Percentiles rank a stretch among this genome's conserved stretches.
phyloP scores from a whole-genome alignment of 768 basidiomycete genomes.

The Boletus pseudopeckii region DNA sequence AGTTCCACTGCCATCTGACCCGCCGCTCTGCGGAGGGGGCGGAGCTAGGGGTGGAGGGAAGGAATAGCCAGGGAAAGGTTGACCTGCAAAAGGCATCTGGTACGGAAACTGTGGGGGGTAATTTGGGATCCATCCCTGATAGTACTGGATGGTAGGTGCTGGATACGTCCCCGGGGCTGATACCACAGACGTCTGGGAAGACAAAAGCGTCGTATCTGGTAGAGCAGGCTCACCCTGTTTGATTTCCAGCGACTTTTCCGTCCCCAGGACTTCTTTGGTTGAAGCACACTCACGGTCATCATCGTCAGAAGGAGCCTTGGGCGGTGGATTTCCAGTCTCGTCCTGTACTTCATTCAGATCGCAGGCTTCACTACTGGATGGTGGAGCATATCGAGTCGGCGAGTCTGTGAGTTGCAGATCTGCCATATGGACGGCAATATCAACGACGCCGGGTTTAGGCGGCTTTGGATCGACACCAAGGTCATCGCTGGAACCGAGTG shows the following conservation, averaged over 20 bases:
- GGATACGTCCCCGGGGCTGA: constrained; percentile 32
- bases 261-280: constrained; percentile 1
- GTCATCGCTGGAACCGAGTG: constrained; percentile 7
- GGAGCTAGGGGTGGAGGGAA: constrained; percentile 25
- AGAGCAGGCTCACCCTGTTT: constrained; percentile 23
- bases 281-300: constrained; percentile 2
- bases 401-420: constrained; percentile 9
- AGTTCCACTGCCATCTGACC: constrained; percentile 38
- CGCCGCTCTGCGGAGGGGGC: constrained; percentile 31
- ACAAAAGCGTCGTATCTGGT: constrained; percentile 1
- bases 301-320: neutral
- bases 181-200: constrained; percentile 32
- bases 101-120: constrained; percentile 51
- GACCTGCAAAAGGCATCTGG: constrained; percentile 46
- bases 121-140: constrained; percentile 52
- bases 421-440: constrained; percentile 11
- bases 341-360: constrained; percentile 20
- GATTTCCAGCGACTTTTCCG: constrained; percentile 21
- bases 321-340: neutral
- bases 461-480: constrained; percentile 9
- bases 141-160: constrained; percentile 43
- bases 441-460: constrained; percentile 3
- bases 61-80: constrained; percentile 45
- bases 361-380: constrained; percentile 6
- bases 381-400: neutral